Base-by-base conservation (phyloP, 192 early-diverging fungal genomes). In the Coemansia pectinata region DNA sequence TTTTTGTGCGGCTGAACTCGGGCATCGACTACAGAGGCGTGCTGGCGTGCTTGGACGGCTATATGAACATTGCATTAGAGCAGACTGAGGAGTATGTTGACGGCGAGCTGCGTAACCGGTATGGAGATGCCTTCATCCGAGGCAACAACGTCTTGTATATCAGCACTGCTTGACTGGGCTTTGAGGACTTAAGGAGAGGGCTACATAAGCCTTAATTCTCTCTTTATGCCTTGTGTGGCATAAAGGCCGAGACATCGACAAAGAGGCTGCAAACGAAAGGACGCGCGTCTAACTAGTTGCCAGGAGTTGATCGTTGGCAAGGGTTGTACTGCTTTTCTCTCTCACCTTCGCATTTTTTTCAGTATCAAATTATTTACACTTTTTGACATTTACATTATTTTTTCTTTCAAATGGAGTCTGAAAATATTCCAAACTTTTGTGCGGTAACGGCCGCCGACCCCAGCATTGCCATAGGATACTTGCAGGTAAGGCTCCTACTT, bases 21-120 rank as follows among this genome's bases (percentile, higher is more conserved):
- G 96, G 96, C 33, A 89, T 99, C 60, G 94, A 98, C 65, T 99
- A 99, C 82, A 88, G 88, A 85, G 97, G 97, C 23, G 86, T 91
- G 10, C 83, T 97, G 45, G 92, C 95, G 15, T 96, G 95, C 78
- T 75, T 99, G 65, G 96, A 99, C 75, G 94, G 95, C 11, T 98
- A 94, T 67, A 94, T 94, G 96, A 97, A 99, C 82, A 96, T 99
- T 85, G 97, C 95, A 12, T 66, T 99, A 75, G 97, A 97, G 83
- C 88, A 95, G 64, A 97, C 96, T 5, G 91, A 97, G 70, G 97
- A 99, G 81, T 97, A 92, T 61, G 96, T 97, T 31, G 91, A 96
- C 74, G 97, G 97, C n/a, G 85, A 92, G 62, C 81, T 94, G 36
- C 96, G 92, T 66, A 95, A 97, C 85, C 90, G 85, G 60, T 99